These are phyloP conservation scores for Decorospora gaudefroyi DNA, from an alignment of 2,329 filamentous ascomycete genomes.

Conservation along the genomic window DNA sequence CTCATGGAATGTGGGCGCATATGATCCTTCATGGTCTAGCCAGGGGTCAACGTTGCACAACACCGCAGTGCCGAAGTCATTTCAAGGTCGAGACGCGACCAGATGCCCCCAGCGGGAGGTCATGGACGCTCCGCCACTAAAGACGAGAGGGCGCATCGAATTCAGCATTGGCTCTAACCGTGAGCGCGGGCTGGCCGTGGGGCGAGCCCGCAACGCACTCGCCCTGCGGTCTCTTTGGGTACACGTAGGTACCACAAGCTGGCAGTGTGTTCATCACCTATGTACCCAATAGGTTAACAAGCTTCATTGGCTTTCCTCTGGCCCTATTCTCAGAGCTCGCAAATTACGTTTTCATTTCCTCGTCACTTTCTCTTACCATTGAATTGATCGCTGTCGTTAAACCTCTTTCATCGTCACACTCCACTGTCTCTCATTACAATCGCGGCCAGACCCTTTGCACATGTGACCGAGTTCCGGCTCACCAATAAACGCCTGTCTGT, in stretches of 20 bases:
- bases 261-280: slow-evolving; percentile 9
- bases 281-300: slow-evolving; percentile 31
- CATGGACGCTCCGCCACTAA: slow-evolving; percentile 6
- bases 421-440: background rate
- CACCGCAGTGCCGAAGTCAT: slow-evolving; percentile 13
- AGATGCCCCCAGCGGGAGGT: slow-evolving; percentile 5
- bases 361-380: background rate
- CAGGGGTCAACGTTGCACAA: slow-evolving; percentile 19
- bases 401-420: background rate
- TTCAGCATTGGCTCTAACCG: background rate
- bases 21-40: slow-evolving; percentile 8
- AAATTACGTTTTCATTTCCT: background rate
- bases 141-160: slow-evolving; percentile 4
- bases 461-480: background rate
- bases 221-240: slow-evolving; percentile 10
- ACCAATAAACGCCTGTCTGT: background rate
- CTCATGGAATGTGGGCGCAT: slow-evolving; percentile 13
- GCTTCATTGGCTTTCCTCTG: slow-evolving; percentile 10
- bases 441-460: background rate
- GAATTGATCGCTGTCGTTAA: background rate
- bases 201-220: slow-evolving; percentile 6
- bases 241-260: slow-evolving; percentile 22
- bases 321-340: background rate
- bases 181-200: background rate
- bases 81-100: slow-evolving; percentile 7